phyloP scores from a whole-genome alignment of 1,139 yeast genomes.

The Pichia sp. region DNA sequence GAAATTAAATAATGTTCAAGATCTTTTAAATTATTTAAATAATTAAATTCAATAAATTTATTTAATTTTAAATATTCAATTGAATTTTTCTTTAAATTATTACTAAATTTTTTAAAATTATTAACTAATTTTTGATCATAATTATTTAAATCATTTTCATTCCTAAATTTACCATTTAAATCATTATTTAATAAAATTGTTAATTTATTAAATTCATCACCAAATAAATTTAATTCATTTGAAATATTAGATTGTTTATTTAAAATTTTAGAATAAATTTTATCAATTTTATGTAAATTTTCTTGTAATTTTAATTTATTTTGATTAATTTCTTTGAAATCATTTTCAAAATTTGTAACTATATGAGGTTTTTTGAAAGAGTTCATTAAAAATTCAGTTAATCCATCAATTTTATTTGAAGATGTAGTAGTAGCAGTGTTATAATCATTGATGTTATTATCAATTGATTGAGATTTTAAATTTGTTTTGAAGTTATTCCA shows the following conservation, averaged over 20 bases:
- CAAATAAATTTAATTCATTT: conserved; percentile 64
- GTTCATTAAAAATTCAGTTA: conserved; percentile 85
- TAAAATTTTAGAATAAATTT: conserved; percentile 64
- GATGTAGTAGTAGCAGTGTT: no score
- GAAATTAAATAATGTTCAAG: conserved; percentile 79
- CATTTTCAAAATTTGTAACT: conserved; percentile 64
- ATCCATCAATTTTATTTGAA: conserved; percentile 39
- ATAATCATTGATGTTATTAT: background rate
- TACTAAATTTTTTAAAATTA: conserved; percentile 48
- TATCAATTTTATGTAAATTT: conserved; percentile 70
- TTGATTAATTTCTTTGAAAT: conserved; percentile 77
- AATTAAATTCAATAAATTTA: conserved; percentile 70
- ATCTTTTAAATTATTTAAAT: conserved; percentile 75
- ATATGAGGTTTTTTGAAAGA: conserved; percentile 68
- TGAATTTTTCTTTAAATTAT: conserved; percentile 44
- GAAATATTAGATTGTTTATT: conserved; percentile 68
- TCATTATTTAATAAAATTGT: conserved; percentile 40
- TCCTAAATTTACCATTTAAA: conserved; percentile 24
- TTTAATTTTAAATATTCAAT: conserved; percentile 41
- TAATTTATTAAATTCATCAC: conserved; percentile 61
- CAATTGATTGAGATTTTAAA: no score
- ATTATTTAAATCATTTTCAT: conserved; percentile 14
- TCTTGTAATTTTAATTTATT: conserved; percentile 79
- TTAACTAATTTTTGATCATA: conserved; percentile 27
- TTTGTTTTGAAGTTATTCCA: conserved; percentile 77